phyloP scores from a whole-genome alignment of 1,139 yeast genomes.

The Candida gigantensis region DNA sequence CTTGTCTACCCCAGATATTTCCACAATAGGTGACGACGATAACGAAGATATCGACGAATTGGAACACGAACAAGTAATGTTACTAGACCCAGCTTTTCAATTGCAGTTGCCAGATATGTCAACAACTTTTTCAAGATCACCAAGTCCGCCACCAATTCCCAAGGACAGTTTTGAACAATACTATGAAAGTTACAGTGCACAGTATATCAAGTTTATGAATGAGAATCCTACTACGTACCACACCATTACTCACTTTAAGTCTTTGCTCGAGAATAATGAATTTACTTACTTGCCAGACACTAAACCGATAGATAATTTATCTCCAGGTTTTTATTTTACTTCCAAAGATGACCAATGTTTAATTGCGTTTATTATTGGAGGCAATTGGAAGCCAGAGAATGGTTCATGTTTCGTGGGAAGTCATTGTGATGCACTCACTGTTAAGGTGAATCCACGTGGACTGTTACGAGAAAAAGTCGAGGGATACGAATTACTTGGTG shows the following conservation, averaged over 20 bases:
- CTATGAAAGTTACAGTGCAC: slow-evolving; percentile 41
- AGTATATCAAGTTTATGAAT: slow-evolving; percentile 60
- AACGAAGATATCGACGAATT: neutral
- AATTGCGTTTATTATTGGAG: slow-evolving; percentile 59
- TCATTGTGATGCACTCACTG: slow-evolving; percentile 62
- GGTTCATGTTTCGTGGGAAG: slow-evolving; percentile 64
- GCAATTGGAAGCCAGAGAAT: slow-evolving; percentile 52
- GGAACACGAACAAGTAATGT: neutral
- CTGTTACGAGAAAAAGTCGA: slow-evolving; percentile 39
- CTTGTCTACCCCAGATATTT: slow-evolving; percentile 7
- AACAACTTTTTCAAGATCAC: neutral
- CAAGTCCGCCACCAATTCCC: neutral
- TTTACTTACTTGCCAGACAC: slow-evolving; percentile 56
- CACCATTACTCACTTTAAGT: slow-evolving; percentile 48
- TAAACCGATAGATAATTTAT: slow-evolving; percentile 37
- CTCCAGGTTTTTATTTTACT: slow-evolving; percentile 47
- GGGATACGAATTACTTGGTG: slow-evolving; percentile 64
- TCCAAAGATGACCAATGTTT: slow-evolving; percentile 56
- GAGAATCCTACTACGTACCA: slow-evolving; percentile 65
- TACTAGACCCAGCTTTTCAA: slow-evolving; percentile 1
- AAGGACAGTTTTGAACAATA: slow-evolving; percentile 17
- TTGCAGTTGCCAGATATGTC: slow-evolving; percentile 7
- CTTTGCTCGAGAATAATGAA: slow-evolving; percentile 48
- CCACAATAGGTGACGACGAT: slow-evolving; percentile 2
- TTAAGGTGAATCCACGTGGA: slow-evolving; percentile 52